A percentile compares a stretch with the other conserved stretches of the same genome.
These are phyloP conservation scores for Musa beccarii DNA, from an alignment of 176 grass and related monocot species.

Conservation along the genomic window DNA sequence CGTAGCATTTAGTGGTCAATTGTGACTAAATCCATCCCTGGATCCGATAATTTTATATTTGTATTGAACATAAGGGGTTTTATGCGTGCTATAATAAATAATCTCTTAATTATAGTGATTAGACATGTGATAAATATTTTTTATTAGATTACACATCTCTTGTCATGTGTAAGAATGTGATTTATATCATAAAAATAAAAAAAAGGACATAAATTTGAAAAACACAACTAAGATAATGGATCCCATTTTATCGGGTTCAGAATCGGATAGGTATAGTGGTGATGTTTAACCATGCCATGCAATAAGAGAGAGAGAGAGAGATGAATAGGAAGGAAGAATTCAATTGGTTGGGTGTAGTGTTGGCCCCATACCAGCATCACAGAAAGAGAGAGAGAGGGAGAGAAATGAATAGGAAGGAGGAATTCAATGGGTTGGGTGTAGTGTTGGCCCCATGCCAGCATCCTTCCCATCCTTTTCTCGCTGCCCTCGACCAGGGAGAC, in stretches of 20 bases:
- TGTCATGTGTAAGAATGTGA: too few relatives aligned
- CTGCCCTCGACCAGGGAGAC: not conserved
- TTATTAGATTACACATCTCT: too few relatives aligned
- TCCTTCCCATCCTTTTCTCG: not conserved
- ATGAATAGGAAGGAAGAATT: not conserved
- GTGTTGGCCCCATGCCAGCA: slow-evolving; percentile 2
- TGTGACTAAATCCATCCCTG: too few relatives aligned
- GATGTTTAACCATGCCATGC: not conserved
- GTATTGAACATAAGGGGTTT: too few relatives aligned
- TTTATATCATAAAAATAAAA: too few relatives aligned
- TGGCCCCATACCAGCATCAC: too few relatives aligned
- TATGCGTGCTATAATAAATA: too few relatives aligned
- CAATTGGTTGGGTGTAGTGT: not conserved
- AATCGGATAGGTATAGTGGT: not conserved
- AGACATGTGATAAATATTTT: too few relatives aligned
- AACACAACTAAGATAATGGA: not conserved
- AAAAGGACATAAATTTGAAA: too few relatives aligned
- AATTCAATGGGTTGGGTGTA: not conserved
- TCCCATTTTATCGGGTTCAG: not conserved
- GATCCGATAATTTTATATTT: too few relatives aligned
- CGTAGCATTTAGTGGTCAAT: not conserved
- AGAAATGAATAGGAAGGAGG: too few relatives aligned
- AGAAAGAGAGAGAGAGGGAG: not conserved
- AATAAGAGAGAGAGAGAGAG: not conserved
- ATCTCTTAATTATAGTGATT: too few relatives aligned